Evolutionary conservation across 1,284 basidiomycete species (phyloP).

Genomic region (Tylopilus sp.): DNA sequence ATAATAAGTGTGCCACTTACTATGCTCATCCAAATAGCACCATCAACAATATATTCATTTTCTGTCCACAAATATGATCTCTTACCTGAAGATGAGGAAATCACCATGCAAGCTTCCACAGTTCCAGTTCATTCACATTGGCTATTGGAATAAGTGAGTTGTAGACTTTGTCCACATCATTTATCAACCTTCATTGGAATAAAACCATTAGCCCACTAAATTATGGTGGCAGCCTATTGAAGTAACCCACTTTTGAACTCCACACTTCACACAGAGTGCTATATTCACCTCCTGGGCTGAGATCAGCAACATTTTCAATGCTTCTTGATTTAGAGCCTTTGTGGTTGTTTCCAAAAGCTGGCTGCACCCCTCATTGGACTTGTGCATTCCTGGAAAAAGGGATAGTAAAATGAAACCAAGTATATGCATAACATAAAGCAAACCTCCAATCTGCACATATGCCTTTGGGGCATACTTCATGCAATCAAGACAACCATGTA

Average conservation of each 20-base stretch:
- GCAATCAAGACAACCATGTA: not conserved
- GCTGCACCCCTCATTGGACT: not conserved
- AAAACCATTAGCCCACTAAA: too few species aligned
- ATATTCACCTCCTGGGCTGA: slow-evolving; percentile 6
- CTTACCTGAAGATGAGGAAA: slow-evolving; percentile 2
- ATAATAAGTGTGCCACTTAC: too few species aligned
- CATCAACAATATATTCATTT: too few species aligned
- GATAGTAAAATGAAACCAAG: too few species aligned
- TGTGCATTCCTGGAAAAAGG: slow-evolving; percentile 9
- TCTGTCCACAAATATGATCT: not conserved
- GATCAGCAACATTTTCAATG: slow-evolving; percentile 4
- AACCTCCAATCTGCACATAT: not conserved
- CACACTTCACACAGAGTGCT: slow-evolving; percentile 5
- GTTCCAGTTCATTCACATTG: too few species aligned
- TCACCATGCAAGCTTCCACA: not conserved
- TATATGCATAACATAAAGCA: not conserved
- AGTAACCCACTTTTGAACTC: too few species aligned
- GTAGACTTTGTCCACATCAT: not conserved
- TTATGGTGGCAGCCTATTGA: too few species aligned
- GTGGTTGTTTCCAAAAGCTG: slow-evolving; percentile 5
- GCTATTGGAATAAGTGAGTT: not conserved
- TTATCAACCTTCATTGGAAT: not conserved
- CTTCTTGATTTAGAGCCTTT: not conserved
- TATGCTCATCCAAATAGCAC: not conserved
- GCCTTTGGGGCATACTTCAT: not conserved